These are phyloP conservation scores for Hanseniaspora taiwanica DNA, from an alignment of 805 yeast genomes.

Conservation along the genomic window DNA sequence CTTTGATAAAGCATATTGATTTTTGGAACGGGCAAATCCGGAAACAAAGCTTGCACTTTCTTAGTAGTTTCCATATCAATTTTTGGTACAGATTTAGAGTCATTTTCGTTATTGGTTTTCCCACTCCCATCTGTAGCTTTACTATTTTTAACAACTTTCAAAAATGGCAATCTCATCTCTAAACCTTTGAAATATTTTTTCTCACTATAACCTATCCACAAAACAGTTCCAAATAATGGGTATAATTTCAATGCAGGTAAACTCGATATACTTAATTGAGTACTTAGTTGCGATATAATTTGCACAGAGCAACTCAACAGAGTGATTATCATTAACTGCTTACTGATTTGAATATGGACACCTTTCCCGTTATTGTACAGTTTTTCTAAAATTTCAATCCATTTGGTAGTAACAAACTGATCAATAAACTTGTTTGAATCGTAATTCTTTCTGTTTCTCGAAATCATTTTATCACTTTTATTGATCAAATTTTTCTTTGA, in stretches of 20 bases:
- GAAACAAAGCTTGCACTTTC: constrained; percentile 44
- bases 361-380: constrained; percentile 47
- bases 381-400: constrained; percentile 49
- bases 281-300: constrained; percentile 29
- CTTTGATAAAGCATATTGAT: constrained; percentile 36
- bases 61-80: not conserved
- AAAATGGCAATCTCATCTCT: constrained; percentile 35
- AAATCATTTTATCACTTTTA: constrained; percentile 2
- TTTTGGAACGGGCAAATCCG: constrained; percentile 37
- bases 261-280: constrained; percentile 33
- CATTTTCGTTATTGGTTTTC: not conserved
- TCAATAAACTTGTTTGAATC: constrained; percentile 31
- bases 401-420: constrained; percentile 36
- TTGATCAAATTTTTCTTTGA: no score
- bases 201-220: constrained; percentile 22
- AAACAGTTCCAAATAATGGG: constrained; percentile 44
- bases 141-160: constrained; percentile 15
- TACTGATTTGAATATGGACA: constrained; percentile 31
- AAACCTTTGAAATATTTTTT: constrained; percentile 34
- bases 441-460: not conserved
- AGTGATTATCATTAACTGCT: constrained; percentile 39
- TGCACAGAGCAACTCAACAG: constrained; percentile 34
- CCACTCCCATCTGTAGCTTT: not conserved
- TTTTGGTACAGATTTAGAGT: not conserved
- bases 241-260: constrained; percentile 29